A percentile compares a stretch with the other conserved stretches of the same genome.
phyloP scores from a whole-genome alignment of 2,329 filamentous ascomycete genomes.

The Parafenestella ontariensis region DNA sequence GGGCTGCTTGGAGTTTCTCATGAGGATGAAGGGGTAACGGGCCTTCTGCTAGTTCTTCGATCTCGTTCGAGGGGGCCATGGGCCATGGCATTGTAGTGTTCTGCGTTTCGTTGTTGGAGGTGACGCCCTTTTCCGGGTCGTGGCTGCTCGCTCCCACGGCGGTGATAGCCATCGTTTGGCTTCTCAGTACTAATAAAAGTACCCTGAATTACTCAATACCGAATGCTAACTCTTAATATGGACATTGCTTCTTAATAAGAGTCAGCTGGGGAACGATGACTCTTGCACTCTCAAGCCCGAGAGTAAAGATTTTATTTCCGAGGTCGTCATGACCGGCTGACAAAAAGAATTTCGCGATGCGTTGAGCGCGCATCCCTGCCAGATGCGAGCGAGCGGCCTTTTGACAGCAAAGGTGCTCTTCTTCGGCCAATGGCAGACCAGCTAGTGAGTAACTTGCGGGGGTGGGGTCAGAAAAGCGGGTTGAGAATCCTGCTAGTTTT shows the following conservation, averaged over 20 bases:
- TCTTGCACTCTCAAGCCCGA: not conserved
- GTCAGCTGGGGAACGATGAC: not conserved
- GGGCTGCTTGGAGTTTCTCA: not conserved
- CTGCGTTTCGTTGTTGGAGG: constrained; percentile 3
- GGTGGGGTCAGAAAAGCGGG: not conserved
- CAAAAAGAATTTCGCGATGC: not conserved
- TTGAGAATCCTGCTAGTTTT: not conserved
- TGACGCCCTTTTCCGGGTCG: not conserved
- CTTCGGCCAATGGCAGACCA: not conserved
- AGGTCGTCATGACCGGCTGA: not conserved
- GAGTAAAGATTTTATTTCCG: not conserved
- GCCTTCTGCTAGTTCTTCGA: constrained; percentile 13
- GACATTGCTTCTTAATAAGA: not conserved
- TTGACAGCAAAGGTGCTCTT: not conserved
- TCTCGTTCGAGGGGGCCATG: constrained; percentile 25
- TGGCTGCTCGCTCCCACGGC: not conserved
- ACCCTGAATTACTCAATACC: not conserved
- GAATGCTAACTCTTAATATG: not conserved
- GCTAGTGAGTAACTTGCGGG: not conserved
- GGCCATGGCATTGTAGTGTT: constrained; percentile 17
- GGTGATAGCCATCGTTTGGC: not conserved
- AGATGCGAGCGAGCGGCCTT: not conserved
- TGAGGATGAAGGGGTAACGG: not conserved
- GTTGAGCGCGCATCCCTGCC: not conserved
- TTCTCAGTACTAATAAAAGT: not conserved